phyloP scores from a whole-genome alignment of 2,329 filamentous ascomycete species.

The Sporothrix mexicana region DNA sequence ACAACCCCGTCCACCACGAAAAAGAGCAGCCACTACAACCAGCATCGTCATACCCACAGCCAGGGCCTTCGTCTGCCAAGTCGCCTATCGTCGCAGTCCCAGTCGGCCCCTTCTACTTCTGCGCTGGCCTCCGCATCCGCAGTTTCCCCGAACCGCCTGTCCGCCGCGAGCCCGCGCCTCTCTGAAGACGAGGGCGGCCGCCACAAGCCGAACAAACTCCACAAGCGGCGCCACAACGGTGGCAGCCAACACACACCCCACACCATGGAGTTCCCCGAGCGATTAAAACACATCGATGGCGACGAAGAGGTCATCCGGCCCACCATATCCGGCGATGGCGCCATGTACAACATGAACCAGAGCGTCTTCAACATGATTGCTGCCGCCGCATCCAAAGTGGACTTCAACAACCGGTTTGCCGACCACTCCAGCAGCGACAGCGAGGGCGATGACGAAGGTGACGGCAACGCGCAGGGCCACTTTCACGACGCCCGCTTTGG shows the following conservation, averaged over 20 bases:
- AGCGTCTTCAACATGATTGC: slow-evolving; percentile 93
- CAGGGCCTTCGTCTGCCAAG: slow-evolving; percentile 25
- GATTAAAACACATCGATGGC: slow-evolving; percentile 55
- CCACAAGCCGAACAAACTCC: slow-evolving; percentile 50
- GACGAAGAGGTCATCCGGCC: slow-evolving; percentile 55
- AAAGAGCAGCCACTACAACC: neutral
- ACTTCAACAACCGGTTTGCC: slow-evolving; percentile 82
- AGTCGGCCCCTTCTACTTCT: neutral
- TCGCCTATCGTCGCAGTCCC: slow-evolving; percentile 11
- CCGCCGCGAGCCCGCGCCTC: neutral
- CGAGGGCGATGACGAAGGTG: slow-evolving; percentile 51
- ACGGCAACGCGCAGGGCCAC: slow-evolving; percentile 34
- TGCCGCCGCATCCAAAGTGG: slow-evolving; percentile 79
- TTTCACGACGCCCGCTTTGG: slow-evolving; percentile 35
- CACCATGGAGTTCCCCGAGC: slow-evolving; percentile 60
- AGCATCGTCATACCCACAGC: neutral
- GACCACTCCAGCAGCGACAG: slow-evolving; percentile 82
- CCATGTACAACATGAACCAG: slow-evolving; percentile 83
- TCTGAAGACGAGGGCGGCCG: slow-evolving; percentile 48
- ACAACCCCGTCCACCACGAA: neutral
- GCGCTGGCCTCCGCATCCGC: neutral
- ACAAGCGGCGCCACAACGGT: slow-evolving; percentile 52
- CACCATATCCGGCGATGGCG: slow-evolving; percentile 52
- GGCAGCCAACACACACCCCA: slow-evolving; percentile 38
- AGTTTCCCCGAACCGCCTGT: slow-evolving; percentile 2